phyloP scores from a whole-genome alignment of 2,329 filamentous ascomycete species.

The Ophiocordyceps sinensis region DNA sequence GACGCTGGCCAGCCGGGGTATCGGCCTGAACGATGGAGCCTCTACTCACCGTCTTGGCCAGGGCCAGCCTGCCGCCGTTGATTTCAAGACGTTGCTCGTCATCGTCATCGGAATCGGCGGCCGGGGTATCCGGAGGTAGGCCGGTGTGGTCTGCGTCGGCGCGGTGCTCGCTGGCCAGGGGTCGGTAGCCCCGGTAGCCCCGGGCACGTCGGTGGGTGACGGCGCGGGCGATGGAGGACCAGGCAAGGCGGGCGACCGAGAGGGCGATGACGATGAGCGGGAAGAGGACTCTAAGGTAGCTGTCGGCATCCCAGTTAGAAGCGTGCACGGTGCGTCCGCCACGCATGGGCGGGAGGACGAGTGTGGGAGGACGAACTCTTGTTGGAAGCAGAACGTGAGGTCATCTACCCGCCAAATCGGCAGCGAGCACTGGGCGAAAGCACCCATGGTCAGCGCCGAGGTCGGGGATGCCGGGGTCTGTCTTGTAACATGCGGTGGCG shows the following conservation, averaged over 20 bases:
- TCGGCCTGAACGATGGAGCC: constrained; percentile 58
- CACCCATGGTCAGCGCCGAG: constrained; percentile 18
- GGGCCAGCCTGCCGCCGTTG: constrained; percentile 38
- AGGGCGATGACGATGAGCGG: constrained; percentile 56
- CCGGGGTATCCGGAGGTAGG: constrained; percentile 32
- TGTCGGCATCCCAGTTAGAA: constrained; percentile 5
- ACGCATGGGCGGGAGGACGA: constrained; percentile 1
- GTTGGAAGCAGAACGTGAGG: constrained; percentile 47
- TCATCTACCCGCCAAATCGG: constrained; percentile 50
- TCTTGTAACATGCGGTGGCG: neutral
- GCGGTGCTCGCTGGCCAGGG: constrained; percentile 28
- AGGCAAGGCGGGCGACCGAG: constrained; percentile 53
- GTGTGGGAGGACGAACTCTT: constrained; percentile 41
- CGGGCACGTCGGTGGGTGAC: constrained; percentile 32
- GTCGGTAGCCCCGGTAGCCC: constrained; percentile 50
- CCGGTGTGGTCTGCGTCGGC: constrained; percentile 32
- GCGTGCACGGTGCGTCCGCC: neutral
- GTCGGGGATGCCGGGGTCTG: constrained; percentile 1
- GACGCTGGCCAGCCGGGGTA: constrained; percentile 57
- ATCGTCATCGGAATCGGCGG: constrained; percentile 42
- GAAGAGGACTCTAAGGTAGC: constrained; percentile 51
- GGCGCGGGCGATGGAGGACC: constrained; percentile 40
- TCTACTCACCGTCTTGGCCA: constrained; percentile 46
- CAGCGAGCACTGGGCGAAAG: constrained; percentile 39
- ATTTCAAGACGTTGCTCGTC: constrained; percentile 38